Evolutionary conservation across 1,139 yeast species (phyloP).

Genomic region (Magnusiomyces ingens): DNA sequence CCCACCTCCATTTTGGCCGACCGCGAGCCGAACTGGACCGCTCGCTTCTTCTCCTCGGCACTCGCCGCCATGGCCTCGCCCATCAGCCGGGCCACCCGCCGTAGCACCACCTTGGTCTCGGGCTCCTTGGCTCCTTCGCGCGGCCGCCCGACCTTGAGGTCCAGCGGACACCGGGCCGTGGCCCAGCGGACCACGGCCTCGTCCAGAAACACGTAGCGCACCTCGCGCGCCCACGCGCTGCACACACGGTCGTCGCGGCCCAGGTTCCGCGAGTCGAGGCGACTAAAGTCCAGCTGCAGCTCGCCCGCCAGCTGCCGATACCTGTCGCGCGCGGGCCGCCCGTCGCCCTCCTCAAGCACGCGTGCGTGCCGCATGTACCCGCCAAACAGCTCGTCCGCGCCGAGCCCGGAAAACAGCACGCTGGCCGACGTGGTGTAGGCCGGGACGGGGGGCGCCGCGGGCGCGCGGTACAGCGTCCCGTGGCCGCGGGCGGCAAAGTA

Average conservation of each 20-base stretch:
- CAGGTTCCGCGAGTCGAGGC: slow-evolving; percentile 71
- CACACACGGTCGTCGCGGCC: slow-evolving; percentile 90
- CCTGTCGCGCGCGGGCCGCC: background rate
- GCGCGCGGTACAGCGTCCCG: slow-evolving; percentile 29
- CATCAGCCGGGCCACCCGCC: slow-evolving; percentile 48
- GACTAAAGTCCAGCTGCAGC: slow-evolving; percentile 58
- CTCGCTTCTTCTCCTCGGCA: slow-evolving; percentile 75
- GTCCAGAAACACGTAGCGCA: slow-evolving; percentile 83
- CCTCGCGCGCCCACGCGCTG: slow-evolving; percentile 81
- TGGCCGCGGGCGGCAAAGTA: slow-evolving; percentile 73
- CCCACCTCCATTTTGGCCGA: slow-evolving; percentile 89
- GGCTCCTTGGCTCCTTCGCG: slow-evolving; percentile 12
- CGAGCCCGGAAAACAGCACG: slow-evolving; percentile 86
- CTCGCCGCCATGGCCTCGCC: slow-evolving; percentile 40
- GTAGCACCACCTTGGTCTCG: slow-evolving; percentile 51
- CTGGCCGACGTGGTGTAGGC: slow-evolving; percentile 48
- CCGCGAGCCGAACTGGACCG: slow-evolving; percentile 93
- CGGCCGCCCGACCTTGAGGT: slow-evolving; percentile 31
- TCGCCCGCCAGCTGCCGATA: slow-evolving; percentile 40
- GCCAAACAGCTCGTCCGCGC: slow-evolving; percentile 93
- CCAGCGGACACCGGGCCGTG: slow-evolving; percentile 30
- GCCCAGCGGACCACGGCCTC: slow-evolving; percentile 51
- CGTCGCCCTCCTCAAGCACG: slow-evolving; percentile 8
- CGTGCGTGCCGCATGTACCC: slow-evolving; percentile 80
- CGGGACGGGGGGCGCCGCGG: background rate